Percentiles rank a stretch among this genome's conserved stretches.
phyloP scores from a whole-genome alignment of 2,329 filamentous ascomycete genomes.

The Aspergillus aculeatinus region DNA sequence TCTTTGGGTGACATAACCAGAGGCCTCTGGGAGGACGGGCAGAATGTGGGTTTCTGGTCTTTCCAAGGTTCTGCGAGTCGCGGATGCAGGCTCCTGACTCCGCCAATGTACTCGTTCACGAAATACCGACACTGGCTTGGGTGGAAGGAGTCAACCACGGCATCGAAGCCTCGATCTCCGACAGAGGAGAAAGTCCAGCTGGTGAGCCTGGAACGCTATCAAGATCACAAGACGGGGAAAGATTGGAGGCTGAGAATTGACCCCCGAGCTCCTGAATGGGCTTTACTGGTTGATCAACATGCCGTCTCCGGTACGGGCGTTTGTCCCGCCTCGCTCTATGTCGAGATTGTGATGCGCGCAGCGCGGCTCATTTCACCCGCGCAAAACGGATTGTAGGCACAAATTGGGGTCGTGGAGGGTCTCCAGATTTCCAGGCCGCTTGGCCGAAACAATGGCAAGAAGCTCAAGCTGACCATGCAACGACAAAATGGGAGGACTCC shows the following conservation, averaged over 20 bases:
- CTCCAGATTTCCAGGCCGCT: too few species aligned
- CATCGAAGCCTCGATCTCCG: too few species aligned
- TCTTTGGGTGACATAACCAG: neutral
- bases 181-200: neutral
- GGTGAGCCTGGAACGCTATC: neutral
- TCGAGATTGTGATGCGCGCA: neutral
- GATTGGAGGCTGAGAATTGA: neutral
- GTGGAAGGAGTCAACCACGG: neutral
- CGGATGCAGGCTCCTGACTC: neutral
- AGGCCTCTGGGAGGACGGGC: neutral
- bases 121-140: constrained; percentile 1
- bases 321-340: constrained; percentile 6
- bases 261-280: neutral
- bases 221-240: neutral
- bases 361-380: neutral
- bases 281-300: neutral
- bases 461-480: too few species aligned
- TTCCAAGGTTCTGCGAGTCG: neutral
- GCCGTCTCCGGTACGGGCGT: neutral
- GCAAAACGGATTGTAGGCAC: too few species aligned
- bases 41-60: neutral
- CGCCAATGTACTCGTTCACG: constrained; percentile 4
- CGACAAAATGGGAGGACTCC: too few species aligned
- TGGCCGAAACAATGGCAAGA: too few species aligned
- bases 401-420: too few species aligned